Conservation (phyloP, 495 filamentous ascomycete species). For the Penicillium steckii region DNA sequence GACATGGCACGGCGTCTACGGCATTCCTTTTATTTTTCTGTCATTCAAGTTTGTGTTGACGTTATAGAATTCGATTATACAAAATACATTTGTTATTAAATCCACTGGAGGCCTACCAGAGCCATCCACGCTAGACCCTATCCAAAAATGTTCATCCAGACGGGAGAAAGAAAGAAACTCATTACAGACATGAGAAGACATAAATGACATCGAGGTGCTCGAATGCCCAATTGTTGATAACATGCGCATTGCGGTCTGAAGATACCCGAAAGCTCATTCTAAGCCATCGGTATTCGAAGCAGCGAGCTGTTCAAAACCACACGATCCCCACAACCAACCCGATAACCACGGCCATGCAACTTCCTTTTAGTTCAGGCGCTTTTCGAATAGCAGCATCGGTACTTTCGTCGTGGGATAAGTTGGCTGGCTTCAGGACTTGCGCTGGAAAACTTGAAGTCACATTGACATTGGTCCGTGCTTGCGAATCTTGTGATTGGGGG, state of each 20-base stretch:
- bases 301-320: constrained; percentile 32
- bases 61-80: constrained; percentile 1
- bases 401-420: constrained; percentile 19
- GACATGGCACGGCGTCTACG: background rate
- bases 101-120: constrained; percentile 28
- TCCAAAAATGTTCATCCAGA: constrained; percentile 9
- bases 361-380: constrained; percentile 34
- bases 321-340: constrained; percentile 41
- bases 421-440: constrained; percentile 6
- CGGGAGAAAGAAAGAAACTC: constrained; percentile 19
- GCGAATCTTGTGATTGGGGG: background rate
- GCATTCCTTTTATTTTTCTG: background rate
- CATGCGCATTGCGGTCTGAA: background rate
- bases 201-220: background rate
- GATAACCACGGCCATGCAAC: constrained; percentile 45
- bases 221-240: background rate
- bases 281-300: background rate
- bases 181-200: constrained; percentile 22
- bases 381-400: constrained; percentile 28
- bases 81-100: constrained; percentile 18
- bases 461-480: constrained; percentile 1
- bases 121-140: constrained; percentile 19
- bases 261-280: background rate
- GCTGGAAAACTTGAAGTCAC: background rate
- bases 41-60: background rate